Base-by-base conservation (phyloP, 1,284 basidiomycete species). In the Psilocybe mexicana region DNA sequence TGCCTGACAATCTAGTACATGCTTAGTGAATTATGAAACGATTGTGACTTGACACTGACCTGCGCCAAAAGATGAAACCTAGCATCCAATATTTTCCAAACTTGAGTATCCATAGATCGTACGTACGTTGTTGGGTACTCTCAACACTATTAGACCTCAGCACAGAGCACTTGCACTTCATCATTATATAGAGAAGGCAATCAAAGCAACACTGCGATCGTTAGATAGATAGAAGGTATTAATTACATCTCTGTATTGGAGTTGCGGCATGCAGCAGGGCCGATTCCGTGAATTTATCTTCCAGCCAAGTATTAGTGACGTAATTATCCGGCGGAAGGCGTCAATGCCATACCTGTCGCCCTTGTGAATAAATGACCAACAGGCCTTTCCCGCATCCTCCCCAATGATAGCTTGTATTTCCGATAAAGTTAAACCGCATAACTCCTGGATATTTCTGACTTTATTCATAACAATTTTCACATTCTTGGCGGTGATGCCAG, bases 401-500 rank as follows among this genome's bases (percentile, higher is more conserved):
- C 96, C 96, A 46, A 98, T 73, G 25, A 96, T 79, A 24, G 81
- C 85, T 72, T 92, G 87, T 51, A 98, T 78, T 61, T 85, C 78
- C 55, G 77, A 72, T 60, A 86, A 67, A 38, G 69, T 72, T 76
- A 96, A 76, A 63, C 83, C 85, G 64, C 92, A 94, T 49, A 98
- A 73, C 70, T 90, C 87, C 47, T 85, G 78, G 30, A 98, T 81
- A 69, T 85, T 93, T 58, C 79, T 76, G 8, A 96, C 89, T 65
- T 86, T 87, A 62, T 80, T 84, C 88, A 92, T 92, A 54, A 98
- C 87, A 72, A 92, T 88, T 63, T 90, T 86, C 58, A 90, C 83
- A 68, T 96, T 97, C 77, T 94, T 94, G 45, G 84, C 84, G 2
- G 84, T 90, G 47, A 97, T 84, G 0, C 94, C 93, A 0, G 92